A percentile compares a stretch with the other conserved stretches of the same genome.
Evolutionary conservation across 2,329 filamentous ascomycete species (phyloP).

Genomic region (Chaetomium sp.): DNA sequence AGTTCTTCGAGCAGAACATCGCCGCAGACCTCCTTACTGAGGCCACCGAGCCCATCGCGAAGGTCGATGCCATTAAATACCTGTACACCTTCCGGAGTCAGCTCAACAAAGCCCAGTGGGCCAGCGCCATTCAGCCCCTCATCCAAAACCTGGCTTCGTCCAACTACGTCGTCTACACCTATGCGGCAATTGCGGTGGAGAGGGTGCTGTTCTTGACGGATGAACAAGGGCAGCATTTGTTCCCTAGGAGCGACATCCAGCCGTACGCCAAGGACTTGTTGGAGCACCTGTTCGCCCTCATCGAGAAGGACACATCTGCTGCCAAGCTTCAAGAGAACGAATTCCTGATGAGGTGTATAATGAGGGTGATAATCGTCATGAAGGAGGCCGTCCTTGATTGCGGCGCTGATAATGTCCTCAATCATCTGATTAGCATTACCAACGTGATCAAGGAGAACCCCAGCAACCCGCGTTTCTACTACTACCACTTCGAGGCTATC

Average conservation of each 20-base stretch:
- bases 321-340: conserved; percentile 98
- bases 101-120: conserved; percentile 89
- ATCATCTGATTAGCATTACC: conserved; percentile 85
- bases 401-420: conserved; percentile 76
- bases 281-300: conserved; percentile 85
- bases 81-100: conserved; percentile 96
- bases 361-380: conserved; percentile 94
- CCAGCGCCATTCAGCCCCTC: conserved; percentile 81
- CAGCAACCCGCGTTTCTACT: conserved; percentile 97
- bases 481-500: conserved; percentile 95
- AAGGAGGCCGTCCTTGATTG: conserved; percentile 71
- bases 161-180: conserved; percentile 97
- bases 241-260: conserved; percentile 75
- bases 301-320: conserved; percentile 80
- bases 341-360: conserved; percentile 97
- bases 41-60: conserved; percentile 78
- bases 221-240: conserved; percentile 73
- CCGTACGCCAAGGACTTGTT: conserved; percentile 84
- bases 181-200: conserved; percentile 95
- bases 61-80: conserved; percentile 98
- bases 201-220: conserved; percentile 83
- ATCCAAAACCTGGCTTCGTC: conserved; percentile 87
- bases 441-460: conserved; percentile 92
- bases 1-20: conserved; percentile 93
- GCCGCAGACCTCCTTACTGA: conserved; percentile 81